Conservation (phyloP, 192 early-diverging fungal genomes). For the Rhizophagus clarus region DNA sequence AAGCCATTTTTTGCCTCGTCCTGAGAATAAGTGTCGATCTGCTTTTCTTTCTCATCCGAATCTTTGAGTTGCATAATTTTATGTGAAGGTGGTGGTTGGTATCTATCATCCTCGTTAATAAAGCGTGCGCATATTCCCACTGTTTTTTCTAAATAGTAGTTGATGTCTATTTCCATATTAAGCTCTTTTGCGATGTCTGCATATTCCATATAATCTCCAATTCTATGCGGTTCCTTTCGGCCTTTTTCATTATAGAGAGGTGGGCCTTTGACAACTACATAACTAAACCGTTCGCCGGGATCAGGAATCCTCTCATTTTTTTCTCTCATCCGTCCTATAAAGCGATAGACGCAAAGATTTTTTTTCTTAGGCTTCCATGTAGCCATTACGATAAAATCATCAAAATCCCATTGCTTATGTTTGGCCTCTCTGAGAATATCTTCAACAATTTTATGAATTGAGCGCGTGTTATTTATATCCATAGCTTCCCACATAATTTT, state of each 20-base stretch:
- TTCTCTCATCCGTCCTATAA: neutral
- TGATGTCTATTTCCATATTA: too few relatives aligned
- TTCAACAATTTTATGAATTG: slow-evolving; percentile 14
- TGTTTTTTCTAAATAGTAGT: too few relatives aligned
- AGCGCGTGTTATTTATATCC: neutral
- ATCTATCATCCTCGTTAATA: too few relatives aligned
- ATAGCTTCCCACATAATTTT: slow-evolving; percentile 5
- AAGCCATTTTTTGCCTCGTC: too few relatives aligned
- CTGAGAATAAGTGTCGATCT: too few relatives aligned
- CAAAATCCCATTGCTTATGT: neutral
- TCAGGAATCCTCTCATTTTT: slow-evolving; percentile 9
- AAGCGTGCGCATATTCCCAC: too few relatives aligned
- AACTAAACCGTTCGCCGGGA: slow-evolving; percentile 11
- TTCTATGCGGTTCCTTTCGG: neutral
- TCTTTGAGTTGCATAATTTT: too few relatives aligned
- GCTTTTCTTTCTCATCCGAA: too few relatives aligned
- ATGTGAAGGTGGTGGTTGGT: too few relatives aligned
- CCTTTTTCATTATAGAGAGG: neutral
- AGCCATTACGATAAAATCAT: neutral
- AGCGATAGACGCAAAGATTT: neutral
- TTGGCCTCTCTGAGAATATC: neutral
- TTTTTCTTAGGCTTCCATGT: neutral
- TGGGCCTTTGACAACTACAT: neutral
- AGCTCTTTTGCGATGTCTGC: neutral
- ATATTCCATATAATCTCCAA: slow-evolving; percentile 4